phyloP scores from a whole-genome alignment of 768 basidiomycete species.

The Asterophora lycoperdoides region DNA sequence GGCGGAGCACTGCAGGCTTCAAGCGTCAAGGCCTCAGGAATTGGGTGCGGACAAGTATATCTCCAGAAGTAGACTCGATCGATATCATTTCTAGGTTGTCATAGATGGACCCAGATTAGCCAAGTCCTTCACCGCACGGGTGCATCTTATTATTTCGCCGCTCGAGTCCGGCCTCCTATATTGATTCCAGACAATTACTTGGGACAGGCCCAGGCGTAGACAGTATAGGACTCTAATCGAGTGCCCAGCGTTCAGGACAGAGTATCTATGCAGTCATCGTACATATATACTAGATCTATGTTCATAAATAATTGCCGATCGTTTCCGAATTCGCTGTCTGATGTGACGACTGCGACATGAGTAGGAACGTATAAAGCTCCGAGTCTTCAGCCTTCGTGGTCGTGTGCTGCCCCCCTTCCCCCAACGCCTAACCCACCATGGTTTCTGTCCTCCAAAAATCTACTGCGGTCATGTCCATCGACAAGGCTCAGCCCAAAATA shows the following conservation, averaged over 20 bases:
- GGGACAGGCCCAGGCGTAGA: not conserved
- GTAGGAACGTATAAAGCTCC: slow-evolving; percentile 11
- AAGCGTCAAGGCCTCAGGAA: too few relatives aligned
- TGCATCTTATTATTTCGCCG: not conserved
- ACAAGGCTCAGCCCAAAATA: slow-evolving; percentile 19
- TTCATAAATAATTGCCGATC: slow-evolving; percentile 19
- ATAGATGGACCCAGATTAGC: not conserved
- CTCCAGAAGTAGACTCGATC: not conserved
- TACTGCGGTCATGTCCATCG: slow-evolving; percentile 20
- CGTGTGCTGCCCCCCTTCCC: slow-evolving; percentile 22
- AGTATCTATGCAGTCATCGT: not conserved
- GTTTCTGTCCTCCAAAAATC: slow-evolving; percentile 23
- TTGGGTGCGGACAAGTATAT: too few relatives aligned
- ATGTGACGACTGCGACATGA: slow-evolving; percentile 16
- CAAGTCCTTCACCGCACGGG: too few relatives aligned
- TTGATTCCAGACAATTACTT: not conserved
- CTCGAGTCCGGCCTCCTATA: slow-evolving; percentile 2
- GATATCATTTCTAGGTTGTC: not conserved
- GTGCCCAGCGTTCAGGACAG: not conserved
- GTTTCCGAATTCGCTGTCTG: slow-evolving; percentile 22
- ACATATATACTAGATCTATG: too few relatives aligned
- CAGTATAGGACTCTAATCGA: not conserved
- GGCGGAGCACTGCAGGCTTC: not conserved
- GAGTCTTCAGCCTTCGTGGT: slow-evolving; percentile 17
- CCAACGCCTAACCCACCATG: slow-evolving; percentile 13